Conservation (phyloP, 148 eudicot genomes). For the Cornus florida region DNA sequence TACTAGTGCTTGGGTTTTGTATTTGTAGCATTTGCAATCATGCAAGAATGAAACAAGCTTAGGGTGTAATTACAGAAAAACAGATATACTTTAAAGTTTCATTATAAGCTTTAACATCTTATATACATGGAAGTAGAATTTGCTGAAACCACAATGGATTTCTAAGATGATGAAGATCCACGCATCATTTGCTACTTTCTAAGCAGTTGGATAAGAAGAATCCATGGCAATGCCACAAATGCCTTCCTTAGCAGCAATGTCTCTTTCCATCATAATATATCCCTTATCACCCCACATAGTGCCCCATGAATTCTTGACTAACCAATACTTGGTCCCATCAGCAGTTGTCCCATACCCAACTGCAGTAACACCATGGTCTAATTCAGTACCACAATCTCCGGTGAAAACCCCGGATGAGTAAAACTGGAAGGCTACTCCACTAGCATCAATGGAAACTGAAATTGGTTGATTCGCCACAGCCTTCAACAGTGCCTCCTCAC, state of each 20-base stretch:
- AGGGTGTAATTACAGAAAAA: neutral
- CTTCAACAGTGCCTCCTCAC: slow-evolving; percentile 15
- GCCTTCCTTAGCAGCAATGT: slow-evolving; percentile 14
- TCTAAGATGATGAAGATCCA: neutral
- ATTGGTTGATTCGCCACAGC: slow-evolving; percentile 28
- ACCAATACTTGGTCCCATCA: slow-evolving; percentile 25
- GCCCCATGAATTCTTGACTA: slow-evolving; percentile 35
- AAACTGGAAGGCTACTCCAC: slow-evolving; percentile 16
- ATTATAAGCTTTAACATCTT: neutral
- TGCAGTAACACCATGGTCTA: slow-evolving; percentile 22
- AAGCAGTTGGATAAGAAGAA: slow-evolving; percentile 22
- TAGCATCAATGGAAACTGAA: slow-evolving; percentile 25
- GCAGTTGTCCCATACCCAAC: slow-evolving; percentile 19
- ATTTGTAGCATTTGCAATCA: neutral
- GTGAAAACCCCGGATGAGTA: slow-evolving; percentile 21
- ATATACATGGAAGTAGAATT: neutral
- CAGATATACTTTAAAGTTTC: neutral
- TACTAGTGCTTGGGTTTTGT: neutral
- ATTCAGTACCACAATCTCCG: slow-evolving; percentile 15
- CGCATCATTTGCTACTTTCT: neutral
- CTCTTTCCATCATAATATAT: slow-evolving; percentile 20
- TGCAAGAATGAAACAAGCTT: too few relatives aligned
- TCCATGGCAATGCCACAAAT: slow-evolving; percentile 24
- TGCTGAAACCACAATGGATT: neutral
- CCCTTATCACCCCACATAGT: slow-evolving; percentile 25